Percentiles rank a stretch among this genome's conserved stretches.
Evolutionary conservation across 2,329 filamentous ascomycete species (phyloP).

Genomic region (Botrytis byssoidea): DNA sequence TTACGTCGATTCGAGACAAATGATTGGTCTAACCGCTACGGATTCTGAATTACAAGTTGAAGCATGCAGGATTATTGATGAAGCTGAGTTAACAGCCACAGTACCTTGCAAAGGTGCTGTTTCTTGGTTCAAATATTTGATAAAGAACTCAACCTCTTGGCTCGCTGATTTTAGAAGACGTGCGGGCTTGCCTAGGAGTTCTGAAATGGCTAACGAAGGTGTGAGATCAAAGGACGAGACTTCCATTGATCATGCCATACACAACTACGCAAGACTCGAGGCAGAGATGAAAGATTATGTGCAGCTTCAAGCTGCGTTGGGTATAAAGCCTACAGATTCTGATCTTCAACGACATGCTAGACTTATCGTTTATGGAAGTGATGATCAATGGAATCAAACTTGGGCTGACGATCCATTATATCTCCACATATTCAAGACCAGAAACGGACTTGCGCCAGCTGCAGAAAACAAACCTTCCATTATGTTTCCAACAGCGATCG

Average conservation of each 20-base stretch:
- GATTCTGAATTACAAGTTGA: constrained; percentile 60
- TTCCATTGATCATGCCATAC: constrained; percentile 58
- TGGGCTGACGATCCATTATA: constrained; percentile 56
- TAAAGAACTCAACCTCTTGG: constrained; percentile 53
- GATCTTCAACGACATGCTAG: constrained; percentile 57
- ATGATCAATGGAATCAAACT: constrained; percentile 64
- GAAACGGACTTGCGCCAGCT: constrained; percentile 30
- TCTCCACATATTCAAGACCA: constrained; percentile 51
- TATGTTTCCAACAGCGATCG: constrained; percentile 18
- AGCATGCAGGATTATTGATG: constrained; percentile 56
- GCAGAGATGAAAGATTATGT: constrained; percentile 55
- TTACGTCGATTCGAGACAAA: constrained; percentile 31
- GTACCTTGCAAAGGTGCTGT: constrained; percentile 39
- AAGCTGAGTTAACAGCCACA: constrained; percentile 48
- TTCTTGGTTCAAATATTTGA: constrained; percentile 56
- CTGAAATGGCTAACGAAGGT: constrained; percentile 51
- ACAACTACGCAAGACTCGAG: constrained; percentile 55
- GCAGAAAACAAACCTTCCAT: constrained; percentile 26
- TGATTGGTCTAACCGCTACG: constrained; percentile 57
- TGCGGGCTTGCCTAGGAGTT: constrained; percentile 55
- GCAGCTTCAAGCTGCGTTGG: constrained; percentile 45
- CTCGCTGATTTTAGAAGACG: constrained; percentile 55
- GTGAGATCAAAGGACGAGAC: constrained; percentile 53
- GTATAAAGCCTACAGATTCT: constrained; percentile 51
- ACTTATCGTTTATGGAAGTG: constrained; percentile 60